Base-by-base conservation (phyloP, 345 rosid species). In the Camelina neglecta region DNA sequence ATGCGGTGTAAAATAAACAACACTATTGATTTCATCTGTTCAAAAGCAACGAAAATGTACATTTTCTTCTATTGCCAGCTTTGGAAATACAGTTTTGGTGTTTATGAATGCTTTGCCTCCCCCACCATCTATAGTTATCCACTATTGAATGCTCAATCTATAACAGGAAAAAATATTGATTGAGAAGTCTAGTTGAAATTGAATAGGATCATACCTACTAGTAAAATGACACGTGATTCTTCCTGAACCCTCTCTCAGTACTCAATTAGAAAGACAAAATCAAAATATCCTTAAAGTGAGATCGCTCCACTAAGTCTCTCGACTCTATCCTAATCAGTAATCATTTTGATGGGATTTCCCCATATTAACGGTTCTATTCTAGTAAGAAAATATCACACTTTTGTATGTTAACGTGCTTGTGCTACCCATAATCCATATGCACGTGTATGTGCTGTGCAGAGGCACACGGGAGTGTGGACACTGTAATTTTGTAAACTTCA, bases 111-210 rank as follows among this genome's bases (percentile, higher is more conserved):
- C 68, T 73, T 82, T 84, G 42, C 89, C 93, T 60, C 71, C 65
- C 24, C 84, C 95, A 31, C 90, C 93, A 67, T 67, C 51, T 67
- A 67, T 85, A 86, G 78, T 90, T 87, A 86, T 85, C 96, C 81
- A 87, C 86, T 72, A 90, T 67, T 4, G 86, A 89, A 50, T 73
- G 88, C 67, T 92, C 93, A 49, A 88, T 87, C 95, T 88, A 80
- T 54, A 60, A 48, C 47, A 60, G 79, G 74, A 31, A 68, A 49
- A 36, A 7, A 1, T 11, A 13, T 31, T 2, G 54, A 60, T 60
- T 53, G 58, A 68, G 74, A 68, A 68, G 57, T 21, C 79, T 68
- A 68, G 44, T 68, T 75, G 69, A 68, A 75, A 41, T 68, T 60
- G 79, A 60, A 68, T 60, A 51, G 18, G 45, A 41, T 15, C 31